A percentile compares a stretch with the other conserved stretches of the same genome.
These are phyloP conservation scores for Fagopyrum tataricum DNA, from an alignment of 148 eudicot genomes.

Conservation along the genomic window DNA sequence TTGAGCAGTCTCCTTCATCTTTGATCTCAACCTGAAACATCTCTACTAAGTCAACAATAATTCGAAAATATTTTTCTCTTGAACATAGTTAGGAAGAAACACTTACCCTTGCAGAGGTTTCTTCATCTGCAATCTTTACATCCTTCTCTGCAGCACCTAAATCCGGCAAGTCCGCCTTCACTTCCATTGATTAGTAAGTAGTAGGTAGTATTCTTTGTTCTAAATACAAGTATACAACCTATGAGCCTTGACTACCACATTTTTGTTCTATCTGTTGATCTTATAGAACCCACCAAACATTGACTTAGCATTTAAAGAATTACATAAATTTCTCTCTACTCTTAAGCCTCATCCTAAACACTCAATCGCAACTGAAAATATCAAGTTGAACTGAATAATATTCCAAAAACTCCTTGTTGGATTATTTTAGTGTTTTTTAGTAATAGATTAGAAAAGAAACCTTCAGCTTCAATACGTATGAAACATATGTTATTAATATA, in stretches of 20 bases:
- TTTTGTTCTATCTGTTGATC: slow-evolving; percentile 6
- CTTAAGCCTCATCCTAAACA: neutral
- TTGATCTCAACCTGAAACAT: slow-evolving; percentile 5
- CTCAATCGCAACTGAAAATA: neutral
- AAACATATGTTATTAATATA: neutral
- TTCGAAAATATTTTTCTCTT: neutral
- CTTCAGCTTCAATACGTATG: slow-evolving; percentile 5
- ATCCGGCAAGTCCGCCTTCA: neutral
- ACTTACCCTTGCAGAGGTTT: neutral
- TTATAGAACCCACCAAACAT: slow-evolving; percentile 11
- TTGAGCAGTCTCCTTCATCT: neutral
- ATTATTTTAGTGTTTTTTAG: neutral
- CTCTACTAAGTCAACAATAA: neutral
- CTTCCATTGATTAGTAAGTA: neutral
- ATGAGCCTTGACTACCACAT: slow-evolving; percentile 5
- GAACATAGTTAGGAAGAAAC: neutral
- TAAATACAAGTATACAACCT: neutral
- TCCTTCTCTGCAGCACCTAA: neutral
- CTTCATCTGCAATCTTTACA: neutral
- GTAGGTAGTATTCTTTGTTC: neutral
- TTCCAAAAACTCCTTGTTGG: neutral
- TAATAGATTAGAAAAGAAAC: neutral
- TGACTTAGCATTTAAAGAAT: slow-evolving; percentile 3
- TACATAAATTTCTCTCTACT: neutral
- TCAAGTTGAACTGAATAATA: slow-evolving; percentile 5